Evolutionary conservation across 2,329 filamentous ascomycete genomes (phyloP).

Genomic region (Aspergillus proliferans): DNA sequence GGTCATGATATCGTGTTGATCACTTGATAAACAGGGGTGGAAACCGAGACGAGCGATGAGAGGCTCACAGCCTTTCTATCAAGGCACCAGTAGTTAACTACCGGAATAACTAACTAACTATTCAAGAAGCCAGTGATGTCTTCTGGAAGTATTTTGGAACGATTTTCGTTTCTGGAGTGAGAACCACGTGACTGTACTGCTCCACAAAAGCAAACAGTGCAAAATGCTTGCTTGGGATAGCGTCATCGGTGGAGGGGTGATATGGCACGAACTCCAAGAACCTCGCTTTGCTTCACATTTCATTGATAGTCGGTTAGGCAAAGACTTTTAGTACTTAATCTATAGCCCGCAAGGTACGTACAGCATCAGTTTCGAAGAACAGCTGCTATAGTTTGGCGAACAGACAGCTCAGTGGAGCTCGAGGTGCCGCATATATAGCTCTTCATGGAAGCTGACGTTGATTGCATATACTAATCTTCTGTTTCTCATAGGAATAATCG

Average conservation of each 20-base stretch:
- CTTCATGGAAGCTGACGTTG: neutral
- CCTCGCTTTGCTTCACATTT: neutral
- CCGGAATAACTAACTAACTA: too few species aligned
- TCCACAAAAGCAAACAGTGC: slow-evolving; percentile 17
- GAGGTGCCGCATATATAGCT: neutral
- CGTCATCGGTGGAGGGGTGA: slow-evolving; percentile 13
- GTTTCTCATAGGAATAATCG: neutral
- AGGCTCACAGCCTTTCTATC: too few species aligned
- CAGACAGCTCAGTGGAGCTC: neutral
- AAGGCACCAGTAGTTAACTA: too few species aligned
- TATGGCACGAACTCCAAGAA: neutral
- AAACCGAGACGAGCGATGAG: too few species aligned
- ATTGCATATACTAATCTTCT: neutral
- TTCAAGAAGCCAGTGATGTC: too few species aligned
- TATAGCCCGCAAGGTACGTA: neutral
- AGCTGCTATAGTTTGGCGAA: slow-evolving; percentile 1
- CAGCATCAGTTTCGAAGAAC: neutral
- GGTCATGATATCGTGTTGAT: too few species aligned
- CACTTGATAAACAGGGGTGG: too few species aligned
- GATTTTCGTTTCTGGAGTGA: too few species aligned
- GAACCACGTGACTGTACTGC: neutral
- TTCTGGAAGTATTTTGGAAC: too few species aligned
- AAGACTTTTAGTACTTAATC: too few species aligned
- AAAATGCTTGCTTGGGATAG: slow-evolving; percentile 13
- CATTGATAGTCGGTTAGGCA: neutral